A percentile compares a stretch with the other conserved stretches of the same genome.
Evolutionary conservation across 257 asterid genomes (phyloP).

Genomic region (Eustoma russellianum): DNA sequence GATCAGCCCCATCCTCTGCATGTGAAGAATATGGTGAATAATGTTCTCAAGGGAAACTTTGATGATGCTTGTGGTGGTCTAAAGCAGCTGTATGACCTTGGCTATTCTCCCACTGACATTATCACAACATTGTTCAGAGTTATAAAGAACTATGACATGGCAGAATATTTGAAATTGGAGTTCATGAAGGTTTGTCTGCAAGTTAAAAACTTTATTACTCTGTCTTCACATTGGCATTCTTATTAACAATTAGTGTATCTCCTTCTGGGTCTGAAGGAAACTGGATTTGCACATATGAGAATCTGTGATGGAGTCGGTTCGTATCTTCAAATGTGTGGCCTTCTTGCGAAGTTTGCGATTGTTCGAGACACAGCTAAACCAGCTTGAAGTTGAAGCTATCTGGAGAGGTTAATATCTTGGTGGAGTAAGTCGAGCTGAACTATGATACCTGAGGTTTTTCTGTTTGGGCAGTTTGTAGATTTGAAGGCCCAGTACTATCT

Average conservation of each 20-base stretch:
- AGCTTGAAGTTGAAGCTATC: slow-evolving; percentile 15
- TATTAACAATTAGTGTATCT: slow-evolving; percentile 4
- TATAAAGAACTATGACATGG: slow-evolving; percentile 83
- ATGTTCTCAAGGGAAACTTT: slow-evolving; percentile 79
- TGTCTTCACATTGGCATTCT: not conserved
- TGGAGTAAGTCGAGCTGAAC: too few species aligned
- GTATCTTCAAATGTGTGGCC: slow-evolving; percentile 88
- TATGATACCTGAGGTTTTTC: too few species aligned
- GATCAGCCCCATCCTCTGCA: slow-evolving; percentile 99
- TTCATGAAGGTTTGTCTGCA: slow-evolving; percentile 65
- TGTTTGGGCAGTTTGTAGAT: too few species aligned
- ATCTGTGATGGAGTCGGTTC: slow-evolving; percentile 96
- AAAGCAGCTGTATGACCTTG: slow-evolving; percentile 88
- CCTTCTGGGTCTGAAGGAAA: slow-evolving; percentile 41
- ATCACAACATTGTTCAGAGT: slow-evolving; percentile 93
- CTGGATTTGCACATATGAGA: slow-evolving; percentile 98
- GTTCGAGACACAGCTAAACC: slow-evolving; percentile 80
- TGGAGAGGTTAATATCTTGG: not conserved
- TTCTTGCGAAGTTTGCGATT: slow-evolving; percentile 62
- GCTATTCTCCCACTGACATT: slow-evolving; percentile 97
- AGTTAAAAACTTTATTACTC: not conserved
- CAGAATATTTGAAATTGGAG: slow-evolving; percentile 85
- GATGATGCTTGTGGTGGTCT: slow-evolving; percentile 87
- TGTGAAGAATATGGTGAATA: slow-evolving; percentile 82
- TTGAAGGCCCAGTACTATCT: too few species aligned